phyloP scores from a whole-genome alignment of 129 eudicot genomes.

The Tagetes erecta region DNA sequence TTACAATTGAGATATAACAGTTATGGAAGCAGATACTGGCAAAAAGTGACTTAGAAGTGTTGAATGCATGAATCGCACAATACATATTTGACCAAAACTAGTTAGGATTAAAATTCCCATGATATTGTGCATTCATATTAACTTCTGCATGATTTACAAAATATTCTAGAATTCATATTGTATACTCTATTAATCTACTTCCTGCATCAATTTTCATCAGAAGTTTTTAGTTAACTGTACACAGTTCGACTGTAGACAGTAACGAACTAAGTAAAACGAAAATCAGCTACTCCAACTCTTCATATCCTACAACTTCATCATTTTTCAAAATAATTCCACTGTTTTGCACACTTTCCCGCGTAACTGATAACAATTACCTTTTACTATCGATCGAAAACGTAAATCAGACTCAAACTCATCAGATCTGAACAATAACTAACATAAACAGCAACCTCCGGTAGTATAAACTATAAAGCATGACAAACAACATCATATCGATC shows the following conservation, averaged over 20 bases:
- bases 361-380: neutral
- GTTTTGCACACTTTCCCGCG: neutral
- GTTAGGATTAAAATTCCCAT: too few species aligned
- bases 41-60: neutral
- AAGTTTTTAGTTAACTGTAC: neutral
- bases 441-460: neutral
- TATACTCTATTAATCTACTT: neutral
- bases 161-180: neutral
- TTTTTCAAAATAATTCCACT: neutral
- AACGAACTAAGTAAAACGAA: neutral
- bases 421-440: neutral
- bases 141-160: too few species aligned
- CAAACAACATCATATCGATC: neutral
- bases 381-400: neutral
- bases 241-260: neutral
- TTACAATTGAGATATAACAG: neutral
- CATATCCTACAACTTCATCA: neutral
- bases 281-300: neutral
- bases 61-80: neutral
- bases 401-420: slow-evolving; percentile 10
- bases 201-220: neutral
- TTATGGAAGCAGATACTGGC: neutral
- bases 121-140: neutral
- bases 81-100: too few species aligned
- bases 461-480: neutral